Evolutionary conservation across 768 basidiomycete species (phyloP), one percentile per base, ranked within the genome.

Genomic region (Coprinopsis marcescibilis): DNA sequence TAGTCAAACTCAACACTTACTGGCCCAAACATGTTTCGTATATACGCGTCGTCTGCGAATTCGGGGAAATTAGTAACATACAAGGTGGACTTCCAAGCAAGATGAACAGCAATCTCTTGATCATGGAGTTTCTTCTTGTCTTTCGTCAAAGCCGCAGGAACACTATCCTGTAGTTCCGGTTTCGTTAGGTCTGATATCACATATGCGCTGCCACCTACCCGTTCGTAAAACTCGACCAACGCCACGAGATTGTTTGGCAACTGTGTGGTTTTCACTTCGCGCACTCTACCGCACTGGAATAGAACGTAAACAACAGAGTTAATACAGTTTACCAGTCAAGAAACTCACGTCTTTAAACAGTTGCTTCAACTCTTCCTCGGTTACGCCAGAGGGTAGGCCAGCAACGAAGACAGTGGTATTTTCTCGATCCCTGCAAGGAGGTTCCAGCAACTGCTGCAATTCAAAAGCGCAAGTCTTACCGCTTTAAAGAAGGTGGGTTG

Each of bases 61-160:
- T 90, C 88, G 0, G 94, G 85, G 66, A 97, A 98, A 67, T 98
- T 99, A 14, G 96, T 94, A 43, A 96, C 82, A 64, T 94, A 99
- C 2, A 99, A 65, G 3, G 94, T 98, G 2, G 91, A 92, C 54
- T 85, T 78, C 93, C 93, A 96, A 2, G 89, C 92, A 34, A 95
- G 72, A 59, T 93, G 84, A 2, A 98, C 93, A 6, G 78, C 71
- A 15, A 97, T 71, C 61, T 96, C 92, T 38, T 79, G 69, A 0
- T 75, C 83, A 37, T 75, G 73, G 27, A 98, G 57, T 40, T 83
- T 80, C 62, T 95, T 96, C 67, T 95, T 96, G 67, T 99, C 95
- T 60, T 91, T 94, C 0, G 93, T 95, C 30, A 95, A 71, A 2
- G 90, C 96, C 0, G 80, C 79, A 7, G 91, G 90, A 2, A 98